Evolutionary conservation across 805 yeast genomes (phyloP).

Genomic region (Lachancea meyersii): DNA sequence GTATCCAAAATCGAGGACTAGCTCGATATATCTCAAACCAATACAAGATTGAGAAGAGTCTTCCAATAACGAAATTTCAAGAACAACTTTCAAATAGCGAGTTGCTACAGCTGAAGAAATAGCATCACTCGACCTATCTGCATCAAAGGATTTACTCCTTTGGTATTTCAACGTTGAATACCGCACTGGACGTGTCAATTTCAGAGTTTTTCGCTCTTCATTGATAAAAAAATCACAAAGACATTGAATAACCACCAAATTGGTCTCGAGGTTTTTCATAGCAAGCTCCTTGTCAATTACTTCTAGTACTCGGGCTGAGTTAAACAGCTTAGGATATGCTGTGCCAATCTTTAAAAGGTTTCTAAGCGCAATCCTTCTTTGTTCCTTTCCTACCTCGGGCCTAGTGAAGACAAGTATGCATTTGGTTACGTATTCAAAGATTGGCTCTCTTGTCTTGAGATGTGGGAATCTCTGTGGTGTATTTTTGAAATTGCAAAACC

Average conservation of each 20-base stretch:
- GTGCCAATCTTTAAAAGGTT: constrained; percentile 56
- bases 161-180: background rate
- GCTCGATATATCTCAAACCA: constrained; percentile 50
- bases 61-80: constrained; percentile 44
- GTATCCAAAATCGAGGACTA: constrained; percentile 58
- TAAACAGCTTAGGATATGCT: constrained; percentile 59
- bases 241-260: constrained; percentile 50
- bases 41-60: constrained; percentile 42
- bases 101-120: constrained; percentile 70
- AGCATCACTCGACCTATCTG: constrained; percentile 41
- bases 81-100: constrained; percentile 45
- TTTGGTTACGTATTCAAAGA: constrained; percentile 52
- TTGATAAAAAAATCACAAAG: constrained; percentile 49
- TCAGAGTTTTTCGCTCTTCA: constrained; percentile 46
- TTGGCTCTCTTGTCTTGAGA: constrained; percentile 46
- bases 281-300: constrained; percentile 48
- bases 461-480: constrained; percentile 37
- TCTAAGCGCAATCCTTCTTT: constrained; percentile 48
- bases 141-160: constrained; percentile 36
- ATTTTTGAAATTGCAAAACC: constrained; percentile 56
- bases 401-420: constrained; percentile 51
- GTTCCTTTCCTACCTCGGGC: constrained; percentile 25
- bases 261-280: constrained; percentile 35
- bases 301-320: constrained; percentile 46
- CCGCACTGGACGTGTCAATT: constrained; percentile 9